A percentile compares a stretch with the other conserved stretches of the same genome.
These are phyloP conservation scores for Cladophialophora exuberans DNA, from an alignment of 2,329 filamentous ascomycete genomes.

Conservation along the genomic window DNA sequence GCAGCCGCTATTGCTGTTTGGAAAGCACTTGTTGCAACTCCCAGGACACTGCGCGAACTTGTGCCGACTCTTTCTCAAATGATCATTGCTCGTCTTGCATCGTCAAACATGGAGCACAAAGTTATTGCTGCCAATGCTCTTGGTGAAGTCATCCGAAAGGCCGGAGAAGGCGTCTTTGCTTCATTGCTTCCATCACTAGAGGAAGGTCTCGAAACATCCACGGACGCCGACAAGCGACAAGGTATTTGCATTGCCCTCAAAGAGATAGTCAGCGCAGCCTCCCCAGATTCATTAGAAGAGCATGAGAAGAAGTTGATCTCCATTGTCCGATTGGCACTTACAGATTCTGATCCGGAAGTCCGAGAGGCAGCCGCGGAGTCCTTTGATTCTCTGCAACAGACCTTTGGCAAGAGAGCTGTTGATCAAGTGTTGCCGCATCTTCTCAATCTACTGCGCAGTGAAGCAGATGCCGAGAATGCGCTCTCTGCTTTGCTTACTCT, in stretches of 20 bases:
- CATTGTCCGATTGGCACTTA: slow-evolving; percentile 88
- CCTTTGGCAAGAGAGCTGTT: slow-evolving; percentile 90
- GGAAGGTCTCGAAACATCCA: slow-evolving; percentile 84
- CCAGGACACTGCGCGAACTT: slow-evolving; percentile 90
- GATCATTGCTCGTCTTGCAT: slow-evolving; percentile 89
- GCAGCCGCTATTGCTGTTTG: slow-evolving; percentile 89
- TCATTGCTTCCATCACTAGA: slow-evolving; percentile 89
- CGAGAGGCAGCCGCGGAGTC: slow-evolving; percentile 95
- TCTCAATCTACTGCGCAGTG: slow-evolving; percentile 82
- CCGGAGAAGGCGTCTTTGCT: slow-evolving; percentile 88
- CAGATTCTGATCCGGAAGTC: slow-evolving; percentile 86
- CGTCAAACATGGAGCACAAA: slow-evolving; percentile 97
- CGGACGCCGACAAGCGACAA: slow-evolving; percentile 90
- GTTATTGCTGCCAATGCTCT: slow-evolving; percentile 97
- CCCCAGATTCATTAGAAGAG: slow-evolving; percentile 84
- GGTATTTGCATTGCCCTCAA: slow-evolving; percentile 96
- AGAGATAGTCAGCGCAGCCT: slow-evolving; percentile 88
- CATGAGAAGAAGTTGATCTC: slow-evolving; percentile 95
- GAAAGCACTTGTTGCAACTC: slow-evolving; percentile 94
- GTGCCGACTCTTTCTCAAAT: slow-evolving; percentile 93
- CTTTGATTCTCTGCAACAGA: slow-evolving; percentile 91
- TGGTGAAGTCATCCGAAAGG: slow-evolving; percentile 94
- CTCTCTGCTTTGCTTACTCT: slow-evolving; percentile 90
- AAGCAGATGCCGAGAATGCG: slow-evolving; percentile 87
- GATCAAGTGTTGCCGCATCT: slow-evolving; percentile 94